Evolutionary conservation across 1,139 yeast genomes (phyloP).

Genomic region (Lodderomyces margitis): DNA sequence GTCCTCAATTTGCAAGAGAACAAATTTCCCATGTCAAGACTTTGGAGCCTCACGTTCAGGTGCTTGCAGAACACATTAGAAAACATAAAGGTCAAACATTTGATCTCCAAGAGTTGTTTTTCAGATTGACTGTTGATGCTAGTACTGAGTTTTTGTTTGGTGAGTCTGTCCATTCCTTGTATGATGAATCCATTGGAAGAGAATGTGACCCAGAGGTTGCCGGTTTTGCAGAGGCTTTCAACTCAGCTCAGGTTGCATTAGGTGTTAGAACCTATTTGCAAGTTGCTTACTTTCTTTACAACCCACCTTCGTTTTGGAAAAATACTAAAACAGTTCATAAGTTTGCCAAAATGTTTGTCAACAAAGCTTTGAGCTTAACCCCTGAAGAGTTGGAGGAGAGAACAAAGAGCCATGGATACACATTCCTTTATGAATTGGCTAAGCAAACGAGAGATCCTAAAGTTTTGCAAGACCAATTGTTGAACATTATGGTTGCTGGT

Average conservation of each 20-base stretch:
- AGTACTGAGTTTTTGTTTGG: slow-evolving; percentile 62
- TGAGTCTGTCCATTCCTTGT: slow-evolving; percentile 42
- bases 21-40: slow-evolving; percentile 45
- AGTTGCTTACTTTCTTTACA: slow-evolving; percentile 26
- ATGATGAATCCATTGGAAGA: slow-evolving; percentile 29
- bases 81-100: slow-evolving; percentile 22
- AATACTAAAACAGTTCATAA: slow-evolving; percentile 30
- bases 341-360: slow-evolving; percentile 34
- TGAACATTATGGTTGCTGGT: slow-evolving; percentile 53
- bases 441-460: slow-evolving; percentile 49
- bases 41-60: slow-evolving; percentile 46
- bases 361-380: slow-evolving; percentile 26
- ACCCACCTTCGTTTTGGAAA: slow-evolving; percentile 31
- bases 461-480: slow-evolving; percentile 48
- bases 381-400: slow-evolving; percentile 36
- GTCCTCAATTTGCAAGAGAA: slow-evolving; percentile 55
- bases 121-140: slow-evolving; percentile 52
- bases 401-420: slow-evolving; percentile 35
- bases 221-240: slow-evolving; percentile 26
- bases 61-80: slow-evolving; percentile 30
- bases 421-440: slow-evolving; percentile 49
- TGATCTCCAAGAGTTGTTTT: slow-evolving; percentile 40
- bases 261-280: slow-evolving; percentile 28
- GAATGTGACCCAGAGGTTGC: slow-evolving; percentile 15
- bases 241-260: slow-evolving; percentile 27